A percentile compares a stretch with the other conserved stretches of the same genome.
These are phyloP conservation scores for Botrytis galanthina DNA, from an alignment of 2,329 filamentous ascomycete genomes.

Conservation along the genomic window DNA sequence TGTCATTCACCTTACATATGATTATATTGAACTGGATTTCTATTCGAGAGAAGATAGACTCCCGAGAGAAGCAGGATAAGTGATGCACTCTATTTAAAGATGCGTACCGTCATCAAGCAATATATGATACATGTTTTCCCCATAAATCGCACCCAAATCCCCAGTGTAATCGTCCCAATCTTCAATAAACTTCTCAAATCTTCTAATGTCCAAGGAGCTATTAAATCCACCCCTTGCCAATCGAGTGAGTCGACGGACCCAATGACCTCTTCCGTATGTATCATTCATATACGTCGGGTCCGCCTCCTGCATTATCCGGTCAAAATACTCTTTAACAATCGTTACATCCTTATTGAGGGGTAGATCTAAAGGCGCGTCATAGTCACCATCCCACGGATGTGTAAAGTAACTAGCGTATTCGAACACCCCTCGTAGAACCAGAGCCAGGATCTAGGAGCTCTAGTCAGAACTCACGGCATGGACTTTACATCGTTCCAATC, in stretches of 20 bases:
- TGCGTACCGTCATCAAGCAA: not conserved
- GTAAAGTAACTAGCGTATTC: not conserved
- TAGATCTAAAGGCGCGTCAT: not conserved
- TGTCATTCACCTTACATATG: not conserved
- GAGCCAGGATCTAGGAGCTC: not conserved
- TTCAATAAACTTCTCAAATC: not conserved
- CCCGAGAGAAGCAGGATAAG: too few species aligned
- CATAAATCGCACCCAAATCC: slow-evolving; percentile 41
- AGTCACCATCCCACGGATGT: not conserved
- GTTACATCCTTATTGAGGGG: not conserved
- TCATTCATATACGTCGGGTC: not conserved
- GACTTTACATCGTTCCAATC: not conserved
- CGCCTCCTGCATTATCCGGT: not conserved
- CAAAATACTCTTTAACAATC: not conserved
- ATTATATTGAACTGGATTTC: not conserved
- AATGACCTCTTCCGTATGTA: not conserved
- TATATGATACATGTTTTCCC: not conserved
- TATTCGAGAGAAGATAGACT: not conserved
- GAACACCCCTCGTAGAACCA: not conserved
- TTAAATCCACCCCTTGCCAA: not conserved
- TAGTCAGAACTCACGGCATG: not conserved
- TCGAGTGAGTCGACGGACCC: not conserved
- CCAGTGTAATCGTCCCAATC: not conserved
- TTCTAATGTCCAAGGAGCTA: not conserved
- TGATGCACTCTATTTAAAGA: not conserved